Evolutionary conservation across 2,329 filamentous ascomycete genomes (phyloP), one percentile per base, ranked within the genome.

Genomic region (Escovopsis sp.): DNA sequence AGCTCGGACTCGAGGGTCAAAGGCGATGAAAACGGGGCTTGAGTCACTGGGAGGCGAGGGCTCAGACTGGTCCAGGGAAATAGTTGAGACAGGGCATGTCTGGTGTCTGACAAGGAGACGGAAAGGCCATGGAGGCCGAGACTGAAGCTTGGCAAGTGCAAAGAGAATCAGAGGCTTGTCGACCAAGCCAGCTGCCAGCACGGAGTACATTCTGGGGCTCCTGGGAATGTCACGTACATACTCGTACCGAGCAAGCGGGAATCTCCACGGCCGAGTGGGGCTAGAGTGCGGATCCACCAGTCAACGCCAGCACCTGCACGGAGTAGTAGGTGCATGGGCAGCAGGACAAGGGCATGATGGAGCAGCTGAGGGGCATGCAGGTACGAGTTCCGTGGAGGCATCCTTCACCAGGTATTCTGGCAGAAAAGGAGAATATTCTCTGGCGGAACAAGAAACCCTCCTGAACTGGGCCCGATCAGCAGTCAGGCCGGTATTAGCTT

Each of bases 271-370:
- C 34, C 15, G 34, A 14, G 15, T 36, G 34, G 34, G 20, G 34
- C 14, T 36, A 14, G 34, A 12, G 34, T 36, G 27, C 27, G 27
- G 27, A 11, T 29, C 27, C 27, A 11, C 27, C 27, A 8, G 27
- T 29, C 27, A 8, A 29, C 8, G 27, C 27, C 7, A 9, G 20
- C 20, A 20, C 20, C 20, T 20, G 20, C 5, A 20, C n/a, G 20
- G 3, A 20, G 3, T 20, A 20, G 27, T 29, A 29, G 42, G 42
- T 39, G 40, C 42, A 27, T 36, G 35, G 24, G 42, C 29, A 39
- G 39, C 39, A 20, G 29, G 38, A 39, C 38, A 40, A 36, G 20
- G 27, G 27, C 27, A 29, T 29, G 27, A 8, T 5, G 27, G 27
- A 29, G 11, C 8, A 29, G 27, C 27, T 29, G 27, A 29, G 27